phyloP scores from a whole-genome alignment of 495 filamentous ascomycete genomes.

The Xylaria intraflava region DNA sequence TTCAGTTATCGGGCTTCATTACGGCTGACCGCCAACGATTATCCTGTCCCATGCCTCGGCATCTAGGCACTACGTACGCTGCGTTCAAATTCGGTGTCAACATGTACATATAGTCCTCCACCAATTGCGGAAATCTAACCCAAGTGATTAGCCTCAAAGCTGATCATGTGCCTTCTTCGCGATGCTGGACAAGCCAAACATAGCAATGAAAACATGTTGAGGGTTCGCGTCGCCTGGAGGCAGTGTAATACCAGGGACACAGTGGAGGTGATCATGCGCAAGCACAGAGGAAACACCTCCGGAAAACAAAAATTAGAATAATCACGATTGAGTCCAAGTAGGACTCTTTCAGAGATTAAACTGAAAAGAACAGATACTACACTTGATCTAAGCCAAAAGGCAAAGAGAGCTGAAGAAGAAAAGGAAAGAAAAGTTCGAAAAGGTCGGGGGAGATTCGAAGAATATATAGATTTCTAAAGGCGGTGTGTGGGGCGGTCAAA shows the following conservation, averaged over 20 bases:
- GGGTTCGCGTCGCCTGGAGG: conserved; percentile 63
- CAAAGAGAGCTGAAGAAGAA: conserved; percentile 28
- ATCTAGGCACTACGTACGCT: too few species aligned
- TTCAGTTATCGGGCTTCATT: too few species aligned
- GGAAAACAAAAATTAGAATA: conserved; percentile 61
- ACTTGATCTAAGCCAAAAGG: conserved; percentile 76
- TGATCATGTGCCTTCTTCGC: conserved; percentile 48
- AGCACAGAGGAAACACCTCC: conserved; percentile 60
- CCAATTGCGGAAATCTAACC: too few species aligned
- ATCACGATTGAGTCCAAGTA: conserved; percentile 57
- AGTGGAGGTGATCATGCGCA: conserved; percentile 59
- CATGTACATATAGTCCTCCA: too few species aligned
- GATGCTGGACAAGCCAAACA: conserved; percentile 42
- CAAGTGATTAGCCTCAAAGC: too few species aligned
- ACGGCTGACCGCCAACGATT: too few species aligned
- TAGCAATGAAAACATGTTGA: conserved; percentile 35
- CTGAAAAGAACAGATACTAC: conserved; percentile 96
- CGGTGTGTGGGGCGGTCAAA: conserved; percentile 16
- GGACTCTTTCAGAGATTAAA: conserved; percentile 59
- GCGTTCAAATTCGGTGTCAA: too few species aligned
- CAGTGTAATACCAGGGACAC: conserved; percentile 80
- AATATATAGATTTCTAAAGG: conserved; percentile 6
- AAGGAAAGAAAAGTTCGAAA: conserved; percentile 18
- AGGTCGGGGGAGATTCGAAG: conserved; percentile 9
- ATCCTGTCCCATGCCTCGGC: too few species aligned